Percentiles rank a stretch among this genome's conserved stretches.
Conservation (phyloP, 768 basidiomycete genomes). For the Nidularia pulvinata region DNA sequence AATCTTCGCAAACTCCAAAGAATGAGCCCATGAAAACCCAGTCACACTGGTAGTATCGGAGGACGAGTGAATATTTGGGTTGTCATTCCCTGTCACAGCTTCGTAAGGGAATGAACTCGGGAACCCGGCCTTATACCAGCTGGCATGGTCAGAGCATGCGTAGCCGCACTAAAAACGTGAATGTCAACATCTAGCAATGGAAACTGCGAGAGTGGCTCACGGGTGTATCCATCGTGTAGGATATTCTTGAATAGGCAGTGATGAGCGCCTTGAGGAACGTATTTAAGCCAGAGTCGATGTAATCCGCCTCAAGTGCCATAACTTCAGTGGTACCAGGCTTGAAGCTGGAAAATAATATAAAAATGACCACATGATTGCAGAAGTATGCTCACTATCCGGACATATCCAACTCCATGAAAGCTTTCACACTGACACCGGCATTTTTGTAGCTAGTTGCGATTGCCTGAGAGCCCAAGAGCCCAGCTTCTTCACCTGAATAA, state of each 20-base stretch:
- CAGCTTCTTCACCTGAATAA: constrained; percentile 45
- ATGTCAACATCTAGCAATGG: background rate
- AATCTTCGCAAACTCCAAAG: constrained; percentile 61
- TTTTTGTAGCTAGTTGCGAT: constrained; percentile 50
- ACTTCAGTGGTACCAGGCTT: constrained; percentile 41
- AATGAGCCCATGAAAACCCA: constrained; percentile 50
- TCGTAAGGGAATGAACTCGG: constrained; percentile 42
- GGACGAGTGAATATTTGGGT: constrained; percentile 41
- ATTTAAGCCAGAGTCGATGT: constrained; percentile 36
- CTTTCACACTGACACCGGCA: constrained; percentile 40
- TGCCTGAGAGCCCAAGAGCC: constrained; percentile 50
- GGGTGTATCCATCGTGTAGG: constrained; percentile 30
- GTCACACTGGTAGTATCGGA: constrained; percentile 43
- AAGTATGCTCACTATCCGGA: constrained; percentile 25
- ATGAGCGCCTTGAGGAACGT: constrained; percentile 41
- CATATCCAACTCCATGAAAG: constrained; percentile 48
- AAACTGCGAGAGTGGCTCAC: constrained; percentile 18
- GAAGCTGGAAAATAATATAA: constrained; percentile 29
- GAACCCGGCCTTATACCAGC: constrained; percentile 41
- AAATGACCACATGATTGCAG: background rate
- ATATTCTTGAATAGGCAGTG: constrained; percentile 30
- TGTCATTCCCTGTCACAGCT: constrained; percentile 35
- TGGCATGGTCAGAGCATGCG: constrained; percentile 45
- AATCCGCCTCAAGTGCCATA: constrained; percentile 36
- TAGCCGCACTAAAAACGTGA: constrained; percentile 27